Evolutionary conservation across 257 asterid species (phyloP).

Genomic region (Craterostigma plantagineum): DNA sequence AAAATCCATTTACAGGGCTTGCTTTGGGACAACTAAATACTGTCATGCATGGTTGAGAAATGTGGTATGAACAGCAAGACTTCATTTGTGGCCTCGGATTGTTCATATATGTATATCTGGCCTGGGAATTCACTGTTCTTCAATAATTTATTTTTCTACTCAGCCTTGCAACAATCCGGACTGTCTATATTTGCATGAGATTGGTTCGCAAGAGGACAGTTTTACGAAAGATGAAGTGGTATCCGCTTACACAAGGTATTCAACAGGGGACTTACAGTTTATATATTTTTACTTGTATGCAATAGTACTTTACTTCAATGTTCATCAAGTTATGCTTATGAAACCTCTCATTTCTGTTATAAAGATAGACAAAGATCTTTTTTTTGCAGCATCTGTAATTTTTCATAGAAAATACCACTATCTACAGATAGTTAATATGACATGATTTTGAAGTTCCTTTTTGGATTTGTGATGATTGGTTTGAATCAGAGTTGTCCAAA

Average conservation of each 20-base stretch:
- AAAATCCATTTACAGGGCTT: slow-evolving; percentile 56
- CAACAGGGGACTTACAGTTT: not conserved
- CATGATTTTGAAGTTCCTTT: too few species aligned
- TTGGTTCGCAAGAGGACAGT: slow-evolving; percentile 79
- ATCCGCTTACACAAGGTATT: slow-evolving; percentile 77
- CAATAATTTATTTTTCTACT: too few species aligned
- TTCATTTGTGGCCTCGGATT: too few species aligned
- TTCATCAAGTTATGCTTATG: too few species aligned
- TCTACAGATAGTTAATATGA: too few species aligned
- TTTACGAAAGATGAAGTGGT: slow-evolving; percentile 81
- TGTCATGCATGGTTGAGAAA: slow-evolving; percentile 61
- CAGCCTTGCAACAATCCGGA: slow-evolving; percentile 92
- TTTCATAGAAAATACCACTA: too few species aligned
- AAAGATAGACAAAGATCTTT: not conserved
- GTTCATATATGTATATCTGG: too few species aligned
- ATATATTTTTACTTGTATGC: not conserved
- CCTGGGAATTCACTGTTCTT: too few species aligned
- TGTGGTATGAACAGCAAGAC: slow-evolving; percentile 46
- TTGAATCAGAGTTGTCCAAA: too few species aligned
- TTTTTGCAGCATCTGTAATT: too few species aligned
- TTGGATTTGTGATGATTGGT: too few species aligned
- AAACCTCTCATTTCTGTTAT: not conserved
- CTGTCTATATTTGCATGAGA: slow-evolving; percentile 78
- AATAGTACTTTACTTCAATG: too few species aligned
- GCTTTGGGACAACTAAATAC: slow-evolving; percentile 50